phyloP scores from a whole-genome alignment of 257 asterid genomes.

The Solanum appendiculatum region DNA sequence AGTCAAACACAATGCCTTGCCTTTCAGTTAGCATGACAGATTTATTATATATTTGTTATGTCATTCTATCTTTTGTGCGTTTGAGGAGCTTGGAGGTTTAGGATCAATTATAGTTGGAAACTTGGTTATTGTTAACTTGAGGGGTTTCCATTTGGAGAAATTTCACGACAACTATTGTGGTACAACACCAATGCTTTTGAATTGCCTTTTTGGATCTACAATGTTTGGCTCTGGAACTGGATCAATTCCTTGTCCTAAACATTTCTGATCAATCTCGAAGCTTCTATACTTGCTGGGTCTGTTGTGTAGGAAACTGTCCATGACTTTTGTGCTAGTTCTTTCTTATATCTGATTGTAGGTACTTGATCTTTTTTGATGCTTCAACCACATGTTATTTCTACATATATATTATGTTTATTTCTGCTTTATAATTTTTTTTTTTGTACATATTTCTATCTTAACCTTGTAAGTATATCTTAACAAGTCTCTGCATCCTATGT shows the following conservation, averaged over 20 bases:
- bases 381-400: neutral
- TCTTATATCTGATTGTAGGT: neutral
- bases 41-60: neutral
- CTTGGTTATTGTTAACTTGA: neutral
- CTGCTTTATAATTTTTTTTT: neutral
- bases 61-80: neutral
- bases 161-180: neutral
- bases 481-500: neutral
- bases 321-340: neutral
- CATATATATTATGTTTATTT: neutral
- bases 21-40: neutral
- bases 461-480: neutral
- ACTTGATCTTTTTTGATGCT: neutral
- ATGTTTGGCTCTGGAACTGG: neutral
- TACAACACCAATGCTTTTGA: neutral
- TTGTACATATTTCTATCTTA: neutral
- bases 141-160: neutral
- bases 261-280: neutral
- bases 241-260: neutral
- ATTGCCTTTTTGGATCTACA: neutral
- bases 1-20: neutral
- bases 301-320: neutral
- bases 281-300: neutral
- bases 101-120: neutral
- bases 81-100: neutral